These are phyloP conservation scores for Venturia carpophila DNA, from an alignment of 2,329 filamentous ascomycete genomes.

Conservation along the genomic window DNA sequence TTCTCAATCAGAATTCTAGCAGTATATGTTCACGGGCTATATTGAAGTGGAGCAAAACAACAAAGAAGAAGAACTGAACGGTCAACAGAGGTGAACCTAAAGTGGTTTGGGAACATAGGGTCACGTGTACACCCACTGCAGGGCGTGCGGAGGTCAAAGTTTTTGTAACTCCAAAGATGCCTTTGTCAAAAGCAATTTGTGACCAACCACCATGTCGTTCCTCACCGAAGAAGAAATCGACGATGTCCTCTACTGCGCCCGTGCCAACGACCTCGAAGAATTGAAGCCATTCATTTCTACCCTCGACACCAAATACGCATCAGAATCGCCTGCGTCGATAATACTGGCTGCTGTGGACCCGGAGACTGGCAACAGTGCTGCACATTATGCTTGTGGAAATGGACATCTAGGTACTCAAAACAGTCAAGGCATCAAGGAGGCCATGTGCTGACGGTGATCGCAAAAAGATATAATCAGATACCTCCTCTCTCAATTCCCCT, in stretches of 20 bases:
- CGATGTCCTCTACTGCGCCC: slow-evolving; percentile 82
- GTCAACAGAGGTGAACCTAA: no score
- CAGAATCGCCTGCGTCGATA: slow-evolving; percentile 51
- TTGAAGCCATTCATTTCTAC: slow-evolving; percentile 52
- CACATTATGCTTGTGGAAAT: slow-evolving; percentile 92
- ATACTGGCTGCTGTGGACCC: slow-evolving; percentile 64
- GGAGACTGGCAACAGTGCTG: slow-evolving; percentile 64
- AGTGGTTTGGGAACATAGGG: no score
- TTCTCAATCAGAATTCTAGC: no score
- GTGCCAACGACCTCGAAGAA: slow-evolving; percentile 66
- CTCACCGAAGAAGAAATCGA: slow-evolving; percentile 76
- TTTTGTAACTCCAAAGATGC: background rate
- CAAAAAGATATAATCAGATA: slow-evolving; percentile 20
- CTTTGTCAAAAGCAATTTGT: background rate
- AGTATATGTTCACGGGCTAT: no score
- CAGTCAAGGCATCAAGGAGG: background rate
- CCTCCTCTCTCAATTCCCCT: slow-evolving; percentile 25
- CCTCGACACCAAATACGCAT: slow-evolving; percentile 55
- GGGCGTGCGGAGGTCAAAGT: background rate
- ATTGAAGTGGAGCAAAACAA: background rate
- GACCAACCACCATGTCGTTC: slow-evolving; percentile 19
- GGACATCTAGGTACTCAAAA: slow-evolving; percentile 59
- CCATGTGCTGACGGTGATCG: background rate
- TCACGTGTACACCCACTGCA: background rate
- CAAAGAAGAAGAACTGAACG: background rate